Evolutionary conservation across 805 yeast genomes (phyloP).

Genomic region (Yarrowia phangngaensis): DNA sequence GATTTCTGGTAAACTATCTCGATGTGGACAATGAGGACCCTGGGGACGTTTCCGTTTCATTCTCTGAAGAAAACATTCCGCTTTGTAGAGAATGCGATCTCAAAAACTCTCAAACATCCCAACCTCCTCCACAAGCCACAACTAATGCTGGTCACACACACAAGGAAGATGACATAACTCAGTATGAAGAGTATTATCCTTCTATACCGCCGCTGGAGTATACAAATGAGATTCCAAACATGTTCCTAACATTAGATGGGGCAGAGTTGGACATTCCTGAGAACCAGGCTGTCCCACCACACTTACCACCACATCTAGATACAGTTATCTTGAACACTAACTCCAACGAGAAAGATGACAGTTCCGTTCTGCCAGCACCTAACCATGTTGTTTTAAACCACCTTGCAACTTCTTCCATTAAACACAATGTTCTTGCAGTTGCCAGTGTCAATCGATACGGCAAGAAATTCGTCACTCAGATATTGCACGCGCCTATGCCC

Average conservation of each 20-base stretch:
- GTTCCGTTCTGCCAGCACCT: slow-evolving; percentile 89
- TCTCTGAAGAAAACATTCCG: slow-evolving; percentile 13
- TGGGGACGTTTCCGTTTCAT: not conserved
- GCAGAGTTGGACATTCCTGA: slow-evolving; percentile 32
- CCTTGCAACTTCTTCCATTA: slow-evolving; percentile 90
- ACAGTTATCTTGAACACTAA: slow-evolving; percentile 68
- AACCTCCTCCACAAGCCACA: slow-evolving; percentile 1
- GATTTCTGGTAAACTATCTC: slow-evolving; percentile 87
- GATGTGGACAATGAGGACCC: slow-evolving; percentile 16
- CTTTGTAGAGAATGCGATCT: slow-evolving; percentile 11
- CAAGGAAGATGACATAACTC: slow-evolving; percentile 25
- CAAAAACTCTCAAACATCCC: not conserved
- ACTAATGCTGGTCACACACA: not conserved
- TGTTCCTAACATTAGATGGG: slow-evolving; percentile 33
- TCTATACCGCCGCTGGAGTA: slow-evolving; percentile 28
- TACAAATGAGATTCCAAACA: slow-evolving; percentile 35
- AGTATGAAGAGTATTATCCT: slow-evolving; percentile 3
- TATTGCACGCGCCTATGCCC: slow-evolving; percentile 67
- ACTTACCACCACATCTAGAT: slow-evolving; percentile 85
- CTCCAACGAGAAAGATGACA: slow-evolving; percentile 66
- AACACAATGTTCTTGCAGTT: slow-evolving; percentile 89
- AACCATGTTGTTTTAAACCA: slow-evolving; percentile 93
- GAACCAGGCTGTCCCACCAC: slow-evolving; percentile 68
- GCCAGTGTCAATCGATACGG: slow-evolving; percentile 88
- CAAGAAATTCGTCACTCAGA: slow-evolving; percentile 70